Base-by-base conservation (phyloP, 2,329 filamentous ascomycete genomes). In the Exophiala sp. region DNA sequence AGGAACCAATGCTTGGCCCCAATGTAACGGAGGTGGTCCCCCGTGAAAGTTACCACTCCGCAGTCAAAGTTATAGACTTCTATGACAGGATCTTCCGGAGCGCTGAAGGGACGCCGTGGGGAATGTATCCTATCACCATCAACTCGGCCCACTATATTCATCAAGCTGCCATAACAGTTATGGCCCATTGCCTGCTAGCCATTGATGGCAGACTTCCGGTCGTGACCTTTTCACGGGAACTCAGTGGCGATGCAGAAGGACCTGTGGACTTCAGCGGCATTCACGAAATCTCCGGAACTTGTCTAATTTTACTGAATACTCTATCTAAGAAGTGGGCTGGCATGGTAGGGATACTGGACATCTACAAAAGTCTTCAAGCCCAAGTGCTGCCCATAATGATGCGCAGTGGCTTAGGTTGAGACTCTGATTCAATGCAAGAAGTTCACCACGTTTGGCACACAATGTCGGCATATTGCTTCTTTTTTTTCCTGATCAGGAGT, bases 121-220 rank as follows among this genome's bases (percentile, higher is more conserved):
- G 63, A 5, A 55, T 60, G 30, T 66, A 65, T 46, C 64, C 64
- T 1, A 61, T 66, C 50, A 64, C 62, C 5, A 61, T 65, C 39
- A 50, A 65, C 48, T 62, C 60, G 7, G 62, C 63, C 1, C 64
- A 65, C 48, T 65, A 65, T 50, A 64, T 66, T 19, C 62, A 62
- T 22, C 60, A 65, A 45, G 64, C 64, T 2, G 58, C 62, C 1
- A 60, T 64, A 30, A 65, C 60, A 16, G 58, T 65, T 14, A 58
- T 66, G 39, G 62, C 63, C 2, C 58, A 65, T 41, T 62, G 60
- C 13, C 49, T 65, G 41, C 48, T 66, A 35, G 61, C 61, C 0
- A 59, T 65, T 11, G 62, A 65, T 43, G 63, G 61, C 10, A 49
- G 62, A 1, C 47, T 59, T 3, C 53, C 51, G 7, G 52, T 58